These are phyloP conservation scores for Verbena officinalis DNA, from an alignment of 257 asterid species.

Conservation along the genomic window DNA sequence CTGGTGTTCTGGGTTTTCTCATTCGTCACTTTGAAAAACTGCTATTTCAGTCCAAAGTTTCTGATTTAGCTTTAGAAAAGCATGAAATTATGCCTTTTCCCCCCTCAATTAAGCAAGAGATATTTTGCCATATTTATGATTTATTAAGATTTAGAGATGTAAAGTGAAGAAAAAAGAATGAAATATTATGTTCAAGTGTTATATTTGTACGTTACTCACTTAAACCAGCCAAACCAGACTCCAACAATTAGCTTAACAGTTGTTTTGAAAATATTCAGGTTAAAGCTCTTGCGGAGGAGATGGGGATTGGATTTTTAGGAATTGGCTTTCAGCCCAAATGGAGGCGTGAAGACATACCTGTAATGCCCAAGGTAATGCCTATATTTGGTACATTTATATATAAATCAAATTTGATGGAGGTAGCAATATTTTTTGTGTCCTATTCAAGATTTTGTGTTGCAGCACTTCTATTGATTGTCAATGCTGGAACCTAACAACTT, in stretches of 20 bases:
- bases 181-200: not conserved
- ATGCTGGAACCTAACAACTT: constrained; percentile 5
- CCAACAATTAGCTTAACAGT: constrained; percentile 23
- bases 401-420: constrained; percentile 14
- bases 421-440: constrained; percentile 3
- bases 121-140: constrained; percentile 8
- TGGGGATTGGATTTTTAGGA: constrained; percentile 95
- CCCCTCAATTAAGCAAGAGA: not conserved
- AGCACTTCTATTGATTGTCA: constrained; percentile 5
- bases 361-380: constrained; percentile 93
- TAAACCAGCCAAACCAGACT: constrained; percentile 23
- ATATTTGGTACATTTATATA: not conserved
- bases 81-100: not conserved
- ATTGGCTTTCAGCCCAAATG: constrained; percentile 96
- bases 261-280: constrained; percentile 52
- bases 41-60: not conserved
- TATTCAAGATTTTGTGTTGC: not conserved
- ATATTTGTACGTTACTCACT: constrained; percentile 13
- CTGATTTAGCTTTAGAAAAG: constrained; percentile 14
- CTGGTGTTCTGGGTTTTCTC: constrained; percentile 14
- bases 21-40: not conserved
- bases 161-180: no score
- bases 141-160: no score
- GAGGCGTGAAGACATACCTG: constrained; percentile 86
- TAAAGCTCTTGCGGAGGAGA: constrained; percentile 96